Base-by-base conservation (phyloP, 139 green algal genomes). In the Asterochloris erici region DNA sequence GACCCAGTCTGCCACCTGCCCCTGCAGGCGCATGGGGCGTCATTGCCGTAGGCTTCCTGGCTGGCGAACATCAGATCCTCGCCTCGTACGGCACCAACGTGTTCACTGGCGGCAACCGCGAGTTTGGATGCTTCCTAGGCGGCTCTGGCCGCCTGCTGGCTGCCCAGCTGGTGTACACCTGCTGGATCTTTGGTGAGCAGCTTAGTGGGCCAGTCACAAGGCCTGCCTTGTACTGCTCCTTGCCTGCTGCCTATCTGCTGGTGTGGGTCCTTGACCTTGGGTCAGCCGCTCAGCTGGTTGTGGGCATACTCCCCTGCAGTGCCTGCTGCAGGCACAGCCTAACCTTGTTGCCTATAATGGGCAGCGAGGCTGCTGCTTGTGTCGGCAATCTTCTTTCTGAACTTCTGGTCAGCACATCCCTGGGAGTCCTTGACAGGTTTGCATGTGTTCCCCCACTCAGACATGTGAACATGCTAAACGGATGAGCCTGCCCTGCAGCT, bases 1-100 rank as follows among this genome's bases (percentile, higher is more conserved):
- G n/a, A n/a, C n/a, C n/a, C 38, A 54, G 38, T 2, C 38, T 54
- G 38, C 38, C 38, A 54, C 38, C 38, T 54, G 38, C 38, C 38
- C 6, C 38, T 54, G 38, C 38, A 54, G 38, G 38, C 74, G 85
- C 84, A 14, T 92, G 91, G 90, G 92, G 92, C 38, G 77, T 92
- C 11, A 74, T 93, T 0, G 89, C 85, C 26, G 84, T 86, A 38
- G 90, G 88, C 38, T 79, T 93, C 24, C 92, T 96, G 79, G 90
- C 90, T 63, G 85, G 64, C 63, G 47, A 86, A 14, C 62, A 78
- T 62, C 88, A 91, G 66, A 83, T 94, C 19, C 27, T 24, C 12
- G 64, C 88, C 6, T 85, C 90, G 14, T 93, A 91, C 68, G 86
- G 85, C 63, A 61, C 63, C 64, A 29, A 71, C 14, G 81, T 80